Evolutionary conservation across 2,329 filamentous ascomycete species (phyloP), one percentile per base, ranked within the genome.

Genomic region (Botrytis medusae): DNA sequence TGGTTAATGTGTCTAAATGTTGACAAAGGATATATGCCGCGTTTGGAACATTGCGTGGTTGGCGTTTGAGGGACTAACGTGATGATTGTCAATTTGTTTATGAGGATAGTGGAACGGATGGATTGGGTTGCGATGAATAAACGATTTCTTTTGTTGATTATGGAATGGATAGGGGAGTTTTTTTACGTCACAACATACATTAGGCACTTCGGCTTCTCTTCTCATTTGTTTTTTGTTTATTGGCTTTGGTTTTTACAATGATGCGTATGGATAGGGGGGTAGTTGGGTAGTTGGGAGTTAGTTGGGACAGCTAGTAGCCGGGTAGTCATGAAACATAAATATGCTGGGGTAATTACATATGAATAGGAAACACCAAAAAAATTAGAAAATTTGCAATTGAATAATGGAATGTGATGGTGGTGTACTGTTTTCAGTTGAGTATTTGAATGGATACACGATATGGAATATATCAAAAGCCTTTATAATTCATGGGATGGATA

Each of bases 161-260:
- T 68, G 64, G 34, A 37, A 25, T 42, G 25, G 37, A 48, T 29
- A 42, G 22, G 64, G 22, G 32, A 65, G 62, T 67, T 67, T 67
- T 29, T 32, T 68, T 34, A 68, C 16, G 42, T 68, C 5, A 57
- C 29, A 20, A 68, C 64, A 68, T 42, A 57, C 46, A 42, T 18
- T 54, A 68, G 40, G 40, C n/a, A 34, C 18, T 68, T 32, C 4
- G 34, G 22, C 48, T n/a, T 57, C 32, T 68, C 34, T 42, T 68
- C 34, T 32, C 25, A 40, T 54, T 54, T 68, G 1, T 42, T 25
- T 37, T 54, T 22, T 57, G 48, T 68, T 68, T 22, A 34, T 48
- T 29, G 14, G 51, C 51, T 29, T 54, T 29, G 51, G 51, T 54
- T 54, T 54, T 54, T 29, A 18, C 51, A 54, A 54, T 18, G 51